Conservation (phyloP, 2,329 filamentous ascomycete species). For the Chaetothyriales sp. region DNA sequence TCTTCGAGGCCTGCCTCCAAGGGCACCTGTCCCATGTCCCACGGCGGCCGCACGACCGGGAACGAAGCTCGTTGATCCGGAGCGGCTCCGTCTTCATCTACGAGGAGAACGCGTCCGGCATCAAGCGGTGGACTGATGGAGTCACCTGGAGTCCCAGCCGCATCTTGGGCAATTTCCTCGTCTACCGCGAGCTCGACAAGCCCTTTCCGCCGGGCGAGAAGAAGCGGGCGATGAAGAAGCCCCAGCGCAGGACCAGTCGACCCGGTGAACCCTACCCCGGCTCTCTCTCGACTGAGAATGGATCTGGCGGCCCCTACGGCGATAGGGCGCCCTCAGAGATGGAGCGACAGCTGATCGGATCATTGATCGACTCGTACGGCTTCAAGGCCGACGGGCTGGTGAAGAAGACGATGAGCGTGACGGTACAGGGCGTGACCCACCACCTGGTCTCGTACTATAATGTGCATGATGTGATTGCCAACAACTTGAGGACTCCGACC, state of each 20-base stretch:
- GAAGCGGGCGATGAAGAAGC: slow-evolving; percentile 65
- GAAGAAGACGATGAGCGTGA: slow-evolving; percentile 85
- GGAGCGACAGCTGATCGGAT: slow-evolving; percentile 55
- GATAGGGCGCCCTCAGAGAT: slow-evolving; percentile 30
- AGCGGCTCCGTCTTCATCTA: slow-evolving; percentile 86
- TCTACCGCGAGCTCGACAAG: slow-evolving; percentile 68
- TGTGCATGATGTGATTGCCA: slow-evolving; percentile 57
- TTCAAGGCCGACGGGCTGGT: slow-evolving; percentile 72
- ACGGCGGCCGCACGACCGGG: slow-evolving; percentile 71
- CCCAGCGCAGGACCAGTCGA: slow-evolving; percentile 35
- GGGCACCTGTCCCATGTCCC: slow-evolving; percentile 61
- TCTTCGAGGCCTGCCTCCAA: slow-evolving; percentile 64
- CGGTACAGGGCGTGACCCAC: slow-evolving; percentile 57
- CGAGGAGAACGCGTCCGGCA: slow-evolving; percentile 76
- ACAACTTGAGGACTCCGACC: slow-evolving; percentile 43
- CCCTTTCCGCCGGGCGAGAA: slow-evolving; percentile 71
- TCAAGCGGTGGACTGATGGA: slow-evolving; percentile 89
- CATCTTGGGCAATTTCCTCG: slow-evolving; percentile 69
- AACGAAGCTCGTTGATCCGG: slow-evolving; percentile 59
- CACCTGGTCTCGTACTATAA: slow-evolving; percentile 84
- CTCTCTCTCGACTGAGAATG: slow-evolving; percentile 22
- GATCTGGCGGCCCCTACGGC: slow-evolving; percentile 22
- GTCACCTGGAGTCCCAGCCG: slow-evolving; percentile 81
- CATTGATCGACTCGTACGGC: slow-evolving; percentile 73
- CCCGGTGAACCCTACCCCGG: slow-evolving; percentile 39